Evolutionary conservation across 495 filamentous ascomycete genomes (phyloP).

Genomic region (Penicillium maclennaniae): DNA sequence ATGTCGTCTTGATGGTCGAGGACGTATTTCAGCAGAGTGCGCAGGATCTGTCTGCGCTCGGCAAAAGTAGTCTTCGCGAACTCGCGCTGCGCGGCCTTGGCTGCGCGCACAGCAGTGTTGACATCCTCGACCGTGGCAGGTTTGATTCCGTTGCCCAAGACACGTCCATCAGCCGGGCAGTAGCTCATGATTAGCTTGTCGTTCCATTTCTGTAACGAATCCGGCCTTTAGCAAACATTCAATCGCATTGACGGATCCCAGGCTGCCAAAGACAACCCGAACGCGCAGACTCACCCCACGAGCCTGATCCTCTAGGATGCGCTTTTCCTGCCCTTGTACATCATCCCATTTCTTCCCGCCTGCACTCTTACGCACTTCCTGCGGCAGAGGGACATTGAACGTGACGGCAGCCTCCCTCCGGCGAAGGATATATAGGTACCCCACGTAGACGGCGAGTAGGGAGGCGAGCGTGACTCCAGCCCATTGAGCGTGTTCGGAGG

Average conservation of each 20-base stretch:
- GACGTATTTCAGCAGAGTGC: slow-evolving; percentile 75
- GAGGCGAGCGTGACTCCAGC: slow-evolving; percentile 33
- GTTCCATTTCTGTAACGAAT: slow-evolving; percentile 35
- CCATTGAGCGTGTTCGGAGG: slow-evolving; percentile 18
- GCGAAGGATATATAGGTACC: slow-evolving; percentile 33
- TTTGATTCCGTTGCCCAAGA: slow-evolving; percentile 70
- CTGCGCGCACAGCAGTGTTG: slow-evolving; percentile 71
- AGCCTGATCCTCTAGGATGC: slow-evolving; percentile 42
- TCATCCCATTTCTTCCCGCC: slow-evolving; percentile 60
- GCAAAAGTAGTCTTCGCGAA: slow-evolving; percentile 80
- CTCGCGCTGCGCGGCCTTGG: slow-evolving; percentile 68
- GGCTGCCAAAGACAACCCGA: background rate
- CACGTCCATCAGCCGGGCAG: slow-evolving; percentile 79
- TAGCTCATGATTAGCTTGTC: slow-evolving; percentile 59
- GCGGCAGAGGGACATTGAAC: slow-evolving; percentile 57
- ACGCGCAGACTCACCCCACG: slow-evolving; percentile 32
- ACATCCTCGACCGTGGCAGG: slow-evolving; percentile 75
- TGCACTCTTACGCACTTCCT: slow-evolving; percentile 52
- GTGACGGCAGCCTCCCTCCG: slow-evolving; percentile 48
- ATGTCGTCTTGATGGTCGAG: slow-evolving; percentile 89
- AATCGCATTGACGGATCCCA: background rate
- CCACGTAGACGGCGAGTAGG: slow-evolving; percentile 32
- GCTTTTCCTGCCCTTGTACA: slow-evolving; percentile 36
- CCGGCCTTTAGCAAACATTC: background rate
- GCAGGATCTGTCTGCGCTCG: slow-evolving; percentile 74